Percentiles rank a stretch among this genome's conserved stretches.
Conservation (phyloP, 1,284 basidiomycete species). For the Paramarasmius palmivorus region DNA sequence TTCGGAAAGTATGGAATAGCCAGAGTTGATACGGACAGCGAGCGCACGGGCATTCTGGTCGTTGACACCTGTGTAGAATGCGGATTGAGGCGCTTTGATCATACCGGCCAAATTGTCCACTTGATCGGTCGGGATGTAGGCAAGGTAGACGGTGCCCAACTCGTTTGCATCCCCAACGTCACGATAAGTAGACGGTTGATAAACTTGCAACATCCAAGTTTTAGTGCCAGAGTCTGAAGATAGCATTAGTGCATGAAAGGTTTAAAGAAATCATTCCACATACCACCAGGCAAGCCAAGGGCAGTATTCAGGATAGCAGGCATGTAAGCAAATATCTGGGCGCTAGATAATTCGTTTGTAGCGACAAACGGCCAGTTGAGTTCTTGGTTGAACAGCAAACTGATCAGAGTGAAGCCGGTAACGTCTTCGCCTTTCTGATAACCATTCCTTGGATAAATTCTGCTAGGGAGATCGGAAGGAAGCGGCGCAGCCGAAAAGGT, state of each 20-base stretch:
- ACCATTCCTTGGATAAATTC: constrained; percentile 53
- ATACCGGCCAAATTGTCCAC: constrained; percentile 55
- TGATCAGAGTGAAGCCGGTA: constrained; percentile 47
- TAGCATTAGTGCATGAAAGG: constrained; percentile 3
- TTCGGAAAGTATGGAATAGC: constrained; percentile 53
- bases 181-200: constrained; percentile 52
- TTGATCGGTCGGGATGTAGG: constrained; percentile 51
- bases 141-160: constrained; percentile 62
- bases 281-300: constrained; percentile 44
- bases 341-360: constrained; percentile 42
- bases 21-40: constrained; percentile 61
- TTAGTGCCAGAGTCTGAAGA: constrained; percentile 39
- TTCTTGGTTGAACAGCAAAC: constrained; percentile 53
- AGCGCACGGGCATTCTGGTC: constrained; percentile 43
- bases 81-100: constrained; percentile 54
- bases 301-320: constrained; percentile 53
- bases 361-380: constrained; percentile 70
- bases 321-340: constrained; percentile 65
- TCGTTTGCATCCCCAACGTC: constrained; percentile 41
- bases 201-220: constrained; percentile 62
- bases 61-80: constrained; percentile 56
- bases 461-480: constrained; percentile 57
- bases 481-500: no score
- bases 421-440: constrained; percentile 31
- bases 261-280: constrained; percentile 10